Conservation (phyloP, 352 stramenopile genomes). For the Globisporangium paddicum region DNA sequence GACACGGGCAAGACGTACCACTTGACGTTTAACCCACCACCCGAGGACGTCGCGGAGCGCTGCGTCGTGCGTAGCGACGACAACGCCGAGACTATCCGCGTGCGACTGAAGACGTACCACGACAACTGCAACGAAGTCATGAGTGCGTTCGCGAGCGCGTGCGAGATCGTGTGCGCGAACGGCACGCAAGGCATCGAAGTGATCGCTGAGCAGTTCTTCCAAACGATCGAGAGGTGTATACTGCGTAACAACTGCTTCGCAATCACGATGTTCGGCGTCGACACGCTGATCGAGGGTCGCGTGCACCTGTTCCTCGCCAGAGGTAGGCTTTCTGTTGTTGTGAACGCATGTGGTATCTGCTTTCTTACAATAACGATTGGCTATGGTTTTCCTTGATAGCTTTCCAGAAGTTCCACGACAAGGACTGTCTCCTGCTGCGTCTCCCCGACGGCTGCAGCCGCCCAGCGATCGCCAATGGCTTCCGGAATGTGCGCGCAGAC, state of each 20-base stretch:
- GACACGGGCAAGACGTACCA: conserved; percentile 93
- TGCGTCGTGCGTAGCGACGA: conserved; percentile 78
- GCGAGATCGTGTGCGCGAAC: conserved; percentile 40
- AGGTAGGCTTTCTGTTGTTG: conserved; percentile 40
- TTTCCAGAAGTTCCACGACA: conserved; percentile 54
- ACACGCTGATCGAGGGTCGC: conserved; percentile 25
- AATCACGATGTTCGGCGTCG: conserved; percentile 52
- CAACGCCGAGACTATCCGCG: conserved; percentile 86
- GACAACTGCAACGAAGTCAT: conserved; percentile 51
- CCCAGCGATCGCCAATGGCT: conserved; percentile 38
- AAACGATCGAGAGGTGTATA: conserved; percentile 39
- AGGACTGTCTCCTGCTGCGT: conserved; percentile 50
- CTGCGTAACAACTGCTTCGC: conserved; percentile 59
- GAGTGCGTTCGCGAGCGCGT: conserved; percentile 27
- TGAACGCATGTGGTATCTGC: no score
- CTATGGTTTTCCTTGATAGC: conserved; percentile 18
- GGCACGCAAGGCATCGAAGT: conserved; percentile 45
- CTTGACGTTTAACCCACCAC: conserved; percentile 78
- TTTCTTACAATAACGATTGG: no score
- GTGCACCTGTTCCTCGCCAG: conserved; percentile 47
- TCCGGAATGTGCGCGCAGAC: conserved; percentile 38
- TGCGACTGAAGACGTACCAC: conserved; percentile 85
- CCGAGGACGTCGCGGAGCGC: conserved; percentile 55
- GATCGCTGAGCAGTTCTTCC: conserved; percentile 54
- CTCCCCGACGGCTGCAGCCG: conserved; percentile 38